phyloP scores from a whole-genome alignment of 2,329 filamentous ascomycete genomes.

The Chaetomium globosum region DNA sequence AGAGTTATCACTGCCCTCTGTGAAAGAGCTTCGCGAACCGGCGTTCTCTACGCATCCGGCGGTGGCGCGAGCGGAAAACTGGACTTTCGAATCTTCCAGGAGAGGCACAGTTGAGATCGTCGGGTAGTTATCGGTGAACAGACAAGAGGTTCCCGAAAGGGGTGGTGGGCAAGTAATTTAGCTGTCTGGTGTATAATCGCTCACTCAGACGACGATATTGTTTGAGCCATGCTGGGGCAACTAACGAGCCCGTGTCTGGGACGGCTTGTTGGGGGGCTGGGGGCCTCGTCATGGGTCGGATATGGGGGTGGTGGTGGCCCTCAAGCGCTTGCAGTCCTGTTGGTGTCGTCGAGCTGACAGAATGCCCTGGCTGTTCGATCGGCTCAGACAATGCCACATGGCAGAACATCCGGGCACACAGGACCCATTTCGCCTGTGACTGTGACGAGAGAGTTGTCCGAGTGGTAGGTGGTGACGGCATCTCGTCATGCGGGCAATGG shows the following conservation, averaged over 20 bases:
- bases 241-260: not conserved
- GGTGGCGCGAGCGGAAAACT: slow-evolving; percentile 15
- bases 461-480: slow-evolving; percentile 23
- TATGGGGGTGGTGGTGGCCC: not conserved
- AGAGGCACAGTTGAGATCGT: not conserved
- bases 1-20: no score
- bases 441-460: not conserved
- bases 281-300: not conserved
- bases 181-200: slow-evolving; percentile 20
- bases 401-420: slow-evolving; percentile 21
- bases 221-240: not conserved
- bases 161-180: slow-evolving; percentile 22
- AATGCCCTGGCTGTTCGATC: slow-evolving; percentile 13
- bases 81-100: slow-evolving; percentile 4
- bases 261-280: slow-evolving; percentile 2
- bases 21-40: not conserved
- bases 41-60: slow-evolving; percentile 7
- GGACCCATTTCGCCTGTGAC: slow-evolving; percentile 3
- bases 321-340: slow-evolving; percentile 13
- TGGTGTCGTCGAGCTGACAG: slow-evolving; percentile 4
- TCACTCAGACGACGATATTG: slow-evolving; percentile 23
- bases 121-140: not conserved
- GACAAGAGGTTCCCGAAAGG: not conserved
- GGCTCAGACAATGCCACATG: slow-evolving; percentile 34
- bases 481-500: slow-evolving; percentile 27